Percentiles rank a stretch among this genome's conserved stretches.
Conservation (phyloP, 176 grass and related monocot species). For the Carex scoparia region DNA sequence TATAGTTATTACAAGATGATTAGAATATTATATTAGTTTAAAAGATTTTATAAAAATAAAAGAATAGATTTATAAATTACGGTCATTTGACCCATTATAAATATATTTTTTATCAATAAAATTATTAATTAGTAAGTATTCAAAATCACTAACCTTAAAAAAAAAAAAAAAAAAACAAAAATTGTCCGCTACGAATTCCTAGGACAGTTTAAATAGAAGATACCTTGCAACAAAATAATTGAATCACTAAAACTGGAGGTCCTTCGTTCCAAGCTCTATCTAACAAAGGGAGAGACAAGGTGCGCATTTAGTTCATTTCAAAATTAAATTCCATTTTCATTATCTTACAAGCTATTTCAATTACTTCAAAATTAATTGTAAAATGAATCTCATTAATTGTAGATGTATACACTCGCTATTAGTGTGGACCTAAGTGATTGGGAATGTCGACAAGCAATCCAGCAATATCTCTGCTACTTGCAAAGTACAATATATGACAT, state of each 20-base stretch:
- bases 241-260: neutral
- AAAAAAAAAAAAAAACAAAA: too few relatives aligned
- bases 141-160: too few relatives aligned
- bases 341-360: neutral
- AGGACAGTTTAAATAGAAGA: neutral
- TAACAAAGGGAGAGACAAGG: neutral
- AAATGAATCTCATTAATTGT: neutral
- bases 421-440: neutral
- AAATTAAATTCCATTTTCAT: neutral
- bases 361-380: neutral
- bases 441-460: neutral
- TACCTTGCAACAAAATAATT: neutral
- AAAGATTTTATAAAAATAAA: too few relatives aligned
- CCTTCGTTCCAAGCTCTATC: neutral
- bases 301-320: neutral
- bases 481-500: neutral
- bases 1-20: too few relatives aligned
- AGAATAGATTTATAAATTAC: too few relatives aligned
- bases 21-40: too few relatives aligned
- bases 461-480: neutral
- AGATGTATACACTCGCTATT: slow-evolving; percentile 2
- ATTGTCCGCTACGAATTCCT: too few relatives aligned
- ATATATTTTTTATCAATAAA: too few relatives aligned
- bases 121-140: too few relatives aligned
- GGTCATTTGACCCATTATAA: too few relatives aligned